Base-by-base conservation (phyloP, 805 yeast genomes). In the Candida ponderosae region DNA sequence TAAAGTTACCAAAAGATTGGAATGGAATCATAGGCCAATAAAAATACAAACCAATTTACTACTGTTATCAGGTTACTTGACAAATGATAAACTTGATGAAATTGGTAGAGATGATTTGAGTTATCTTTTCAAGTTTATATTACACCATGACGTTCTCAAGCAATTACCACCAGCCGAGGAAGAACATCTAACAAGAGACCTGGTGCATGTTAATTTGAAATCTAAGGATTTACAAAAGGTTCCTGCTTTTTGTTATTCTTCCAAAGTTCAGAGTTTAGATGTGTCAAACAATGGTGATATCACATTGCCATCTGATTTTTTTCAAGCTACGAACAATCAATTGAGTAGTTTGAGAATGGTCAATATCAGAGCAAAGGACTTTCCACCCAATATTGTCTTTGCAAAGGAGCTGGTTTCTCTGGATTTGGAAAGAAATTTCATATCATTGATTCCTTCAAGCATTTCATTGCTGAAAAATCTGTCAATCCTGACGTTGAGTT, bases 221-320 rank as follows among this genome's bases (percentile, higher is more conserved):
- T 75, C 82, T 38, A 71, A 82, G 65, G 80, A 82, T 47, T 64
- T 89, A 39, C 86, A 85, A 43, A 85, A 86, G 16, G 83, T 90
- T 7, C 97, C 97, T 0, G 81, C 86, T 37, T 70, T 82, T 21
- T 74, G 89, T 44, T 87, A 81, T 54, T 84, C 95, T 1, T 73
- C 80, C 39, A 90, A 85, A 43, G 86, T 89, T 40, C 83, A 82
- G 47, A 70, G 79, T 42, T 66, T 89, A 42, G 90, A 89, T 57
- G 86, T 87, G 8, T 82, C 94, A 2, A 76, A 81, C 44, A 89
- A 89, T 54, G 95, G 96, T 4, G 82, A 94, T 15, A 80, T 90
- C 37, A 76, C 79, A 41, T 65, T 89, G 26, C 95, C 97, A 0
- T 62, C 76, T 38, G 96, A 88, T 53, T 89, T 89, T 54, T 78